These are phyloP conservation scores for Xerocomus brunneocitrinus DNA, from an alignment of 768 basidiomycete genomes.

Conservation along the genomic window DNA sequence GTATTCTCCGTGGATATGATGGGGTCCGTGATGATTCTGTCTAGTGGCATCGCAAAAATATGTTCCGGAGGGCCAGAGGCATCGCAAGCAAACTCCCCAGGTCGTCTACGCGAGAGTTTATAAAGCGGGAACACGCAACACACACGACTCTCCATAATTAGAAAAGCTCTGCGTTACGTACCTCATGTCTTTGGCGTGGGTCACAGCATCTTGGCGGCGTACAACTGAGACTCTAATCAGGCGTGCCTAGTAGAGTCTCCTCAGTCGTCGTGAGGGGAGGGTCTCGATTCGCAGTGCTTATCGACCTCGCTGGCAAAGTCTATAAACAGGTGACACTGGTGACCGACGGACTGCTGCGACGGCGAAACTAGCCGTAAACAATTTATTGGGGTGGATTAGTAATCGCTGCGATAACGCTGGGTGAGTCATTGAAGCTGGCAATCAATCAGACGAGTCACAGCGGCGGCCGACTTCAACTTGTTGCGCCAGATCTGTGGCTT, in stretches of 20 bases:
- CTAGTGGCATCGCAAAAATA: conserved; percentile 21
- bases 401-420: conserved; percentile 3
- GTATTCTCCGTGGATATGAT: conserved; percentile 34
- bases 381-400: conserved; percentile 8
- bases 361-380: too few species aligned
- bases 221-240: background rate
- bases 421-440: background rate
- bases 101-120: conserved; percentile 13
- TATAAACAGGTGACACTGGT: background rate
- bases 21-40: conserved; percentile 31
- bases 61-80: conserved; percentile 4
- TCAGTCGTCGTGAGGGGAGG: background rate
- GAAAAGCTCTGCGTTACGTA: conserved; percentile 18
- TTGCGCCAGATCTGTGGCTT: background rate
- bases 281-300: background rate
- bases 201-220: conserved; percentile 4
- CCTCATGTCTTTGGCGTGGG: conserved; percentile 10
- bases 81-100: conserved; percentile 3
- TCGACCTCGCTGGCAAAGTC: background rate
- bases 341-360: background rate
- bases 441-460: background rate
- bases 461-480: background rate
- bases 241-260: background rate
- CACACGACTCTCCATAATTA: conserved; percentile 12
- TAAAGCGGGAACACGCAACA: conserved; percentile 20